Evolutionary conservation across 768 basidiomycete species (phyloP).

Genomic region (Auriscalpium microsporum): DNA sequence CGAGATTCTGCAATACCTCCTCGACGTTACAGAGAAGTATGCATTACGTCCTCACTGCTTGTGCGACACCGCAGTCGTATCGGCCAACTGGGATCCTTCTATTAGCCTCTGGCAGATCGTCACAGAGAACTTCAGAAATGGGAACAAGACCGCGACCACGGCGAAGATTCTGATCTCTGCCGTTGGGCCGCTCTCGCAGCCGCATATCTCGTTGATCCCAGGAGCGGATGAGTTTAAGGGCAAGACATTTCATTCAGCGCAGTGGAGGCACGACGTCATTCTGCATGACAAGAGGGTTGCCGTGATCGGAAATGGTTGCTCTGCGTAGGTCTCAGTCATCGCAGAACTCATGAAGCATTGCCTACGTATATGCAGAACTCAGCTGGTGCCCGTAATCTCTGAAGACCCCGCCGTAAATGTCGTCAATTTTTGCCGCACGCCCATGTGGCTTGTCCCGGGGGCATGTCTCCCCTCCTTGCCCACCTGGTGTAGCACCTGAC

Average conservation of each 20-base stretch:
- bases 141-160: background rate
- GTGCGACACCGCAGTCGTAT: background rate
- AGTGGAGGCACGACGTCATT: no score
- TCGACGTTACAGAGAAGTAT: background rate
- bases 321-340: no score
- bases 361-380: slow-evolving; percentile 13
- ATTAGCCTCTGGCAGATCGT: background rate
- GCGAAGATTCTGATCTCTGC: background rate
- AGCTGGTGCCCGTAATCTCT: slow-evolving; percentile 20
- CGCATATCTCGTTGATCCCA: background rate
- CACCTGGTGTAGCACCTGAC: background rate
- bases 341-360: background rate
- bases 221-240: background rate
- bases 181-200: background rate
- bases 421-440: slow-evolving; percentile 22
- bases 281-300: no score
- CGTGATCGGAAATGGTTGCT: no score
- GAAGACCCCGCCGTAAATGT: slow-evolving; percentile 17
- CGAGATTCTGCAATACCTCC: background rate
- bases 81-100: background rate
- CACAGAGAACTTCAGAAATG: background rate
- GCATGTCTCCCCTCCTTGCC: background rate
- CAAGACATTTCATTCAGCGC: no score
- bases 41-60: background rate
- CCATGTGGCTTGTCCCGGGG: slow-evolving; percentile 18